Base-by-base conservation (phyloP, 2,329 filamentous ascomycete genomes). In the Fusarium sp. region DNA sequence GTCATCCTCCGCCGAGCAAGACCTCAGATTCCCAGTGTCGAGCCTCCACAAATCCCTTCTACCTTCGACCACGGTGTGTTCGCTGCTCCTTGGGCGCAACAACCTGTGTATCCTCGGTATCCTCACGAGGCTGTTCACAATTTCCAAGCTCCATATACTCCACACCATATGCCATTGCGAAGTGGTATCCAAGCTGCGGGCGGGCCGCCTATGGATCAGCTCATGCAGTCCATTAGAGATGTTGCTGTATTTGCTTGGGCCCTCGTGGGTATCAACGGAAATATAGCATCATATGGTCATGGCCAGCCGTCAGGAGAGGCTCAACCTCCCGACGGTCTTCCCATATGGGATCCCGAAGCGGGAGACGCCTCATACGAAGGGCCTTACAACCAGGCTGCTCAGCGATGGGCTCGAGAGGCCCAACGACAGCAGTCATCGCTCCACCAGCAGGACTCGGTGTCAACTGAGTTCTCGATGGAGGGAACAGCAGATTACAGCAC, bases 241-340 rank as follows among this genome's bases (percentile, higher is more conserved):
- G 92, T 95, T 52, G 93, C 93, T 3, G 92, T 96, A n/a, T 96
- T 97, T 79, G 93, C 93, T 14, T 97, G 93, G 93, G 92, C 91
- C 90, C 82, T 95, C 15, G 89, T 91, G 29, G 93, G 93, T 27
- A 95, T 95, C 83, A 95, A 96, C 79, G 92, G 92, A 18, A 91
- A 89, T 44, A 82, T 95, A 59, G 89, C 90, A 20, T 85, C 88
- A 6, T 92, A 91, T 75, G 85, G 88, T 49, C 85, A 84, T 8
- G 92, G 93, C 5, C 85, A 83, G 33, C 90, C 92, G 2, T 83
- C 81, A 25, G 91, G 89, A n/a, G 89, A 92, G 68, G 86, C 90
- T 35, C 84, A 89, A 65, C 91, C 92, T 3, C 71, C 71, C 17
- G 72, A 72, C 44, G 76, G 75, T 18, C 66, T 78, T n/a, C 76